Base-by-base conservation (phyloP, 306 rosid species). In the Myrica gale region DNA sequence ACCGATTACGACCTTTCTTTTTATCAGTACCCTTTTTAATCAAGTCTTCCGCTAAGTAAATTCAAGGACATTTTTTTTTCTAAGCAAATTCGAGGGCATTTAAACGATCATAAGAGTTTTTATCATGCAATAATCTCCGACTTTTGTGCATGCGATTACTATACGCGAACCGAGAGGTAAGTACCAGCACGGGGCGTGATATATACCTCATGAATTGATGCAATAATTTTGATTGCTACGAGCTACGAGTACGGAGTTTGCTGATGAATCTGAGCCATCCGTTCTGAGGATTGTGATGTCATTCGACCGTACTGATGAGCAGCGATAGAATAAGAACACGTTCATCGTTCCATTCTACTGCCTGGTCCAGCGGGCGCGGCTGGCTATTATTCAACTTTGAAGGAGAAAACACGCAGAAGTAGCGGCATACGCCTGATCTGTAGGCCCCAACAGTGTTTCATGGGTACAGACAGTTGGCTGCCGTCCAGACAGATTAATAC, bases 371-470 rank as follows among this genome's bases (percentile, higher is more conserved):
- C 41, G 26, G 50, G 13, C 11, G 73, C 47, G 43, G 77, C 88
- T 83, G 48, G 79, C 84, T 81, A 79, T 79, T 74, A 82, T 79
- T 84, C 84, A 81, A 32, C 37, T 32, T 32, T 32, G 37, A 32
- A 32, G 37, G 79, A 51, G 65, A 45, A 56, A 78, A 74, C 80
- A 85, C 62, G 90, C 74, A 81, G 82, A 76, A 78, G 61, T 56
- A 60, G 80, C 57, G 63, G 82, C 72, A 67, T 46, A 65, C 61
- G 13, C 5, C 3, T 32, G 37, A 65, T 5, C 20, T 70, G 88
- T 54, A 19, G 90, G 86, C 71, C 90, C 88, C 6, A 69, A 66
- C 70, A 80, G 73, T 84, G 87, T 82, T 87, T 84, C 86, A 45
- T 84, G 43, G 81, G 80, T 80, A 74, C 74, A 82, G 88, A 84